Percentiles rank a stretch among this genome's conserved stretches.
phyloP scores from a whole-genome alignment of 768 basidiomycete genomes.

The Serendipita indica region DNA sequence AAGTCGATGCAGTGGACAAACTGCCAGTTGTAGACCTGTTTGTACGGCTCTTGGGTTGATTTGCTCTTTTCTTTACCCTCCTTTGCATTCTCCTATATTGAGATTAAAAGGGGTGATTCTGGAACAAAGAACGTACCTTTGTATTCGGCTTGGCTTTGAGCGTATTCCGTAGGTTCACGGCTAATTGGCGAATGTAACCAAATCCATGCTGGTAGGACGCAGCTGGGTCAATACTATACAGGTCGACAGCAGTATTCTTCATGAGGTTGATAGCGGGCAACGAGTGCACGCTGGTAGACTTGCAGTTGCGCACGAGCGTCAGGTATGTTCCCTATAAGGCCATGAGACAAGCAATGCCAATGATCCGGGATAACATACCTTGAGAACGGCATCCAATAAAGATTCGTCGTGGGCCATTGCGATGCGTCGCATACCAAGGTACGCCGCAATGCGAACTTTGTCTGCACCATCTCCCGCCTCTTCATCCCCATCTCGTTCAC shows the following conservation, averaged over 20 bases:
- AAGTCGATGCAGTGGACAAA: slow-evolving; percentile 93
- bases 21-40: slow-evolving; percentile 98
- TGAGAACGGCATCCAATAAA: slow-evolving; percentile 72
- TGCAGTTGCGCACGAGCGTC: slow-evolving; percentile 66
- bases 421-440: slow-evolving; percentile 69
- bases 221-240: slow-evolving; percentile 66
- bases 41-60: slow-evolving; percentile 60
- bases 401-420: slow-evolving; percentile 64
- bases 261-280: slow-evolving; percentile 87
- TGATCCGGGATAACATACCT: slow-evolving; percentile 38
- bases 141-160: slow-evolving; percentile 61
- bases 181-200: slow-evolving; percentile 87
- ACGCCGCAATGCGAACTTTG: slow-evolving; percentile 66
- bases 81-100: slow-evolving; percentile 12
- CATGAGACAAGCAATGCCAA: neutral
- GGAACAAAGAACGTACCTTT: slow-evolving; percentile 37
- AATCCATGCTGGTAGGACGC: slow-evolving; percentile 87
- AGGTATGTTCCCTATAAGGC: slow-evolving; percentile 65
- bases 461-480: slow-evolving; percentile 31
- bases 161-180: slow-evolving; percentile 79
- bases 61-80: slow-evolving; percentile 2
- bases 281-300: slow-evolving; percentile 73
- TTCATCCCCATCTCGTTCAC: neutral
- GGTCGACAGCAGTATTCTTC: slow-evolving; percentile 93
- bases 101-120: neutral